Base-by-base conservation (phyloP, 345 rosid genomes). In the Raphanus raphanistrum region DNA sequence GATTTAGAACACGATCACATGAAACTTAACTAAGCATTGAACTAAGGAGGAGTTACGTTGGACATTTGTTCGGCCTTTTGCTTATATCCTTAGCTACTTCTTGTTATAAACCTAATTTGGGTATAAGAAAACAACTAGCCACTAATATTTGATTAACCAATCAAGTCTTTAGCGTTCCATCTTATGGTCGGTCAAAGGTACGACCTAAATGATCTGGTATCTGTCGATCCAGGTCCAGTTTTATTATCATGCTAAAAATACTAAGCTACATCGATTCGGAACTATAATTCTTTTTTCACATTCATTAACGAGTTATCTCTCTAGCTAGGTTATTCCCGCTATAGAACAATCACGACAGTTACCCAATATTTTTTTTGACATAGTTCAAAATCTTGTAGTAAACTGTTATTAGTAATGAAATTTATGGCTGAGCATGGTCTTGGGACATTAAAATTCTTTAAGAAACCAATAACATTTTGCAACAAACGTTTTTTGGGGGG, bases 131-230 rank as follows among this genome's bases (percentile, higher is more conserved):
- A 50, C 55, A n/a, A 50, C 55, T 50, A 50, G 55, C n/a, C 55
- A 50, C 55, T 48, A 48, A 13, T 48, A 48, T 48, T 48, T 48
- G 55, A 48, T 48, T 13, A 13, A 48, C 55, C 17, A 48, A n/a
- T 48, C 17, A 48, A 48, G 15, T 48, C 55, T 48, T 48, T 48
- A n/a, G 55, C 17, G 55, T 48, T 48, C 17, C 55, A 48, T 54
- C 71, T 48, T 31, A 48, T 50, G 70, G 63, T 69, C 35, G 15
- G 52, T 73, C 63, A 73, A 50, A 73, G 4, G 69, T 59, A 35
- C 31, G 76, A 28, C 52, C 61, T 62, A 45, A 59, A 63, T 6
- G 76, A 63, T 73, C 26, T 63, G 52, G 54, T 63, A 73, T 73
- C 27, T 73, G 63, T 73, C 63, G 63, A 63, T 6, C 11, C 35